phyloP scores from a whole-genome alignment of 306 rosid species.

The Vicia villosa region DNA sequence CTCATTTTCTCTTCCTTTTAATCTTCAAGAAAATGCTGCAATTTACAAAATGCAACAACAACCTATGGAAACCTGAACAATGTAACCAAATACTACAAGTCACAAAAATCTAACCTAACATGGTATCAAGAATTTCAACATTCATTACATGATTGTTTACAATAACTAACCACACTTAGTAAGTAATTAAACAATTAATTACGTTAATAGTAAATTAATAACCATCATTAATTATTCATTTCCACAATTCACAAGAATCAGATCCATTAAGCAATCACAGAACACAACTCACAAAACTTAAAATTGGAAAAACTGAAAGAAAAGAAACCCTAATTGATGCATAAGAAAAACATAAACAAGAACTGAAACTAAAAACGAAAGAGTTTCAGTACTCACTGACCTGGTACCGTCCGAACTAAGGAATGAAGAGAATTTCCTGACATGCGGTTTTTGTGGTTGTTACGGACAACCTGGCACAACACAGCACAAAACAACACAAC shows the following conservation, averaged over 20 bases:
- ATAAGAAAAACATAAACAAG: background rate
- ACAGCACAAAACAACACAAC: constrained; percentile 18
- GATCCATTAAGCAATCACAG: constrained; percentile 31
- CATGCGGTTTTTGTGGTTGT: constrained; percentile 41
- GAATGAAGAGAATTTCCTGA: constrained; percentile 10
- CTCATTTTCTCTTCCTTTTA: constrained; percentile 74
- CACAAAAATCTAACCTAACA: constrained; percentile 33
- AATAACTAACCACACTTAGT: constrained; percentile 10
- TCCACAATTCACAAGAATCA: background rate
- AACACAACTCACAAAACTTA: background rate
- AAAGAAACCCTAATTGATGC: constrained; percentile 28
- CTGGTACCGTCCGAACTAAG: constrained; percentile 28
- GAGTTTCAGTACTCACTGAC: constrained; percentile 26
- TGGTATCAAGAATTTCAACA: constrained; percentile 7
- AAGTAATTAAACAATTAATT: background rate
- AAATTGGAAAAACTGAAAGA: background rate
- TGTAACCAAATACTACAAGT: constrained; percentile 43
- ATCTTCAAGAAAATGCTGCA: constrained; percentile 73
- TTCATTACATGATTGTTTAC: constrained; percentile 5
- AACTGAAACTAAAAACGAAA: constrained; percentile 11
- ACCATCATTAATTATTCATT: too few relatives aligned
- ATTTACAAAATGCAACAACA: constrained; percentile 67
- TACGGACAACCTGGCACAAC: constrained; percentile 27
- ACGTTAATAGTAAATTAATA: background rate
- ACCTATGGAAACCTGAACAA: constrained; percentile 63